These are phyloP conservation scores for Microsporum audouinii DNA, from an alignment of 2,329 filamentous ascomycete species.

Conservation along the genomic window DNA sequence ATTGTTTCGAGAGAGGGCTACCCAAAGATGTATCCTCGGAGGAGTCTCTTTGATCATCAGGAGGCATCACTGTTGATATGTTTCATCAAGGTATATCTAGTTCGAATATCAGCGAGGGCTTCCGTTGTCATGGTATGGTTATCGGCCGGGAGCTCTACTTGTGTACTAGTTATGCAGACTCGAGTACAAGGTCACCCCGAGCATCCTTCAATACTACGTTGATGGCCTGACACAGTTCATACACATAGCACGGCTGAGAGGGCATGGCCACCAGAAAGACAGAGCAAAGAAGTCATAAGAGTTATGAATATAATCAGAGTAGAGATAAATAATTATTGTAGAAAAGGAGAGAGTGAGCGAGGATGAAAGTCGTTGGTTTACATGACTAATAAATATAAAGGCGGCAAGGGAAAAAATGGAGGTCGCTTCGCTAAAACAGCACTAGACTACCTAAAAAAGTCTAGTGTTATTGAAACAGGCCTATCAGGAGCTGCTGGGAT, in stretches of 20 bases:
- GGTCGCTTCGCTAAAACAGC: background rate
- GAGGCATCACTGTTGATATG: background rate
- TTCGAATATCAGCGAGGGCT: background rate
- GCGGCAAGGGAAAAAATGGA: background rate
- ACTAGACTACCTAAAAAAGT: background rate
- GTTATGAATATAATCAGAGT: background rate
- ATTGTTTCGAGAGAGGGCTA: too few species aligned
- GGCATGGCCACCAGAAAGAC: too few species aligned
- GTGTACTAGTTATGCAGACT: background rate
- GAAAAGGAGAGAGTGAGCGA: background rate
- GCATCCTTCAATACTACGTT: background rate
- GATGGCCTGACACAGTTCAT: too few species aligned
- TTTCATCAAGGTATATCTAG: background rate
- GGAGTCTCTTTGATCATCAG: background rate
- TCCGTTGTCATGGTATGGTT: background rate
- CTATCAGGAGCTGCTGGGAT: background rate
- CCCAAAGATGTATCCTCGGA: too few species aligned
- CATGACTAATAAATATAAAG: background rate
- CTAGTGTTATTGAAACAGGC: slow-evolving; percentile 1
- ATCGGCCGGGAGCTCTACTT: background rate
- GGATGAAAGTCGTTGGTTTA: background rate
- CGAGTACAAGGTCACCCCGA: background rate
- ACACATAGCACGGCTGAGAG: too few species aligned
- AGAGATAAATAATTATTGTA: background rate
- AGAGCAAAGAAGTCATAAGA: too few species aligned